Percentiles rank a stretch among this genome's conserved stretches.
phyloP scores from a whole-genome alignment of 2,329 filamentous ascomycete species.

The Alternaria metachromatica region DNA sequence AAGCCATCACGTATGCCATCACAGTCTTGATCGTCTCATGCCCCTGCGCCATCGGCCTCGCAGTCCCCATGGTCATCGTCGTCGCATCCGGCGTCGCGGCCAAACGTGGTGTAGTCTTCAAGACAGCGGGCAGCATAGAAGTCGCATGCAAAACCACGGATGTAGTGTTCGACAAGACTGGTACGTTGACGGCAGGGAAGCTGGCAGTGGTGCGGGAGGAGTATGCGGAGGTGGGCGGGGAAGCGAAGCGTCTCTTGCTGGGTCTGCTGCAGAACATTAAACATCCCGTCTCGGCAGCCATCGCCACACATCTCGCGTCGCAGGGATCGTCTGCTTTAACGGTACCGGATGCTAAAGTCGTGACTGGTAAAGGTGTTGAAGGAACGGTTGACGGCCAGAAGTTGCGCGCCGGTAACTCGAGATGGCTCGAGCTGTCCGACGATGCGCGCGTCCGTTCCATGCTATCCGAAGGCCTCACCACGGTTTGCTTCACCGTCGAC shows the following conservation, averaged over 20 bases:
- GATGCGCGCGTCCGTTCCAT: constrained; percentile 52
- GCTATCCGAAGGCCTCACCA: constrained; percentile 27
- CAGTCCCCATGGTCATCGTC: constrained; percentile 81
- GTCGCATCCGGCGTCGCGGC: constrained; percentile 73
- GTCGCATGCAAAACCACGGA: constrained; percentile 66
- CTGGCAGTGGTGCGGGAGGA: constrained; percentile 47
- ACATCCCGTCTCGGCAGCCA: constrained; percentile 61
- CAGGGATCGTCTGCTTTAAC: background rate
- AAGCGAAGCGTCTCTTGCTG: constrained; percentile 32
- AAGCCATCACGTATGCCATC: constrained; percentile 75
- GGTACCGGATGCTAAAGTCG: constrained; percentile 36
- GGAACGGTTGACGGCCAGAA: constrained; percentile 37
- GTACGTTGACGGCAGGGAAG: constrained; percentile 71
- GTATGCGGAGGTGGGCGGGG: constrained; percentile 20
- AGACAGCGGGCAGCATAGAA: constrained; percentile 69
- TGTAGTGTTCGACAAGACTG: constrained; percentile 82
- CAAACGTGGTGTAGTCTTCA: constrained; percentile 71
- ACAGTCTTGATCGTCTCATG: constrained; percentile 79
- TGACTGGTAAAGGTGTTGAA: constrained; percentile 55
- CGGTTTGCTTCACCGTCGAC: constrained; percentile 64
- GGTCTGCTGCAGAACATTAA: constrained; percentile 53
- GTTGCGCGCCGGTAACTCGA: constrained; percentile 56
- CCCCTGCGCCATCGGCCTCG: constrained; percentile 77
- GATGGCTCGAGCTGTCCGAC: constrained; percentile 54
- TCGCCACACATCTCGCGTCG: constrained; percentile 52